These are phyloP conservation scores for Syncephalastrum racemosum DNA, from an alignment of 371 early-diverging fungal species.

Conservation along the genomic window DNA sequence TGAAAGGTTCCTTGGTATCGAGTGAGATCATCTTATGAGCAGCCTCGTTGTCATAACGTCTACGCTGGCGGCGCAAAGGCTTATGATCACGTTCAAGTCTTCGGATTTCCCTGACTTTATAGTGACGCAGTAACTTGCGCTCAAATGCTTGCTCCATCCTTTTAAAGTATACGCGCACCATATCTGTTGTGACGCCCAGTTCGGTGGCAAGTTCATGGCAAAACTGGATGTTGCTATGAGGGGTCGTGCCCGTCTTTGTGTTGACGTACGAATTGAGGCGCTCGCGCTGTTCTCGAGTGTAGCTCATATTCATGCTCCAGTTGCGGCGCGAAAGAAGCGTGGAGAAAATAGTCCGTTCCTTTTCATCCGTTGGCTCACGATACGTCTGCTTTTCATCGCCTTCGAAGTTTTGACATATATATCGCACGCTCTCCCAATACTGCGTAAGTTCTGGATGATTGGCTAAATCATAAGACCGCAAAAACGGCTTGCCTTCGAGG, in stretches of 20 bases:
- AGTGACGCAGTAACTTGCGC: constrained; percentile 6
- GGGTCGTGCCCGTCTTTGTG: constrained; percentile 34
- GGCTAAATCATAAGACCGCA: constrained; percentile 19
- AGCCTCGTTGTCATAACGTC: background rate
- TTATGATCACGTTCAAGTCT: background rate
- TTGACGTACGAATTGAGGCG: constrained; percentile 43
- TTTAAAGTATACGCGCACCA: constrained; percentile 46
- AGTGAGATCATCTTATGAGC: constrained; percentile 7
- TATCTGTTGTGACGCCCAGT: constrained; percentile 24
- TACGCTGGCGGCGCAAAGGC: background rate
- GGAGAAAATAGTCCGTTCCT: background rate
- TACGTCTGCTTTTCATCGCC: background rate
- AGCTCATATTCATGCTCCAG: constrained; percentile 44
- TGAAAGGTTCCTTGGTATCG: constrained; percentile 7
- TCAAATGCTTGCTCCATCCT: constrained; percentile 34
- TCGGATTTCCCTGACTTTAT: too few species aligned
- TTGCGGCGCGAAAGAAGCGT: constrained; percentile 29
- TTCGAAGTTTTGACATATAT: constrained; percentile 16
- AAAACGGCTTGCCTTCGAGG: constrained; percentile 3
- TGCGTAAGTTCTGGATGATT: constrained; percentile 17
- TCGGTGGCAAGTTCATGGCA: constrained; percentile 34
- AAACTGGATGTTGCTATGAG: constrained; percentile 28
- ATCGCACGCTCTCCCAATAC: constrained; percentile 46
- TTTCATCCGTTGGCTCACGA: constrained; percentile 4
- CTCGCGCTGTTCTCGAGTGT: constrained; percentile 31